These are phyloP conservation scores for Sungouiozyma intestinalis DNA, from an alignment of 805 yeast genomes.

Conservation along the genomic window DNA sequence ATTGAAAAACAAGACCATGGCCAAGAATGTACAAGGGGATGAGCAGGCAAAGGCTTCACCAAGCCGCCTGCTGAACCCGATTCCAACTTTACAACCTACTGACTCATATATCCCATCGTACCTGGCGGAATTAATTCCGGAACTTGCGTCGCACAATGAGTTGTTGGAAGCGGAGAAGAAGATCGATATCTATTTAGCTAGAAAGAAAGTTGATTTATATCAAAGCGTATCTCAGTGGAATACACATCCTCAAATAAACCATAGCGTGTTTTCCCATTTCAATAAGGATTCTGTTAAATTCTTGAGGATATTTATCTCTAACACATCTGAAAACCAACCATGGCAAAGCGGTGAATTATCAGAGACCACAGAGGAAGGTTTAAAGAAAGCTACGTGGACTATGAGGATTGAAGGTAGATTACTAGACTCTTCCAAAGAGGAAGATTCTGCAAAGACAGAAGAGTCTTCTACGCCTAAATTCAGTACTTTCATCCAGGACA, in stretches of 20 bases:
- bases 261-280: constrained; percentile 20
- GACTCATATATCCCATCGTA: constrained; percentile 42
- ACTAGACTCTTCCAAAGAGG: constrained; percentile 33
- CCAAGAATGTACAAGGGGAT: neutral
- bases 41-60: neutral
- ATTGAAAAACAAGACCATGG: neutral
- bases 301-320: constrained; percentile 73
- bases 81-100: constrained; percentile 35
- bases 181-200: constrained; percentile 68
- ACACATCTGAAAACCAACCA: constrained; percentile 75
- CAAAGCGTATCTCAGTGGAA: constrained; percentile 45
- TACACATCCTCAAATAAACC: constrained; percentile 29
- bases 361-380: constrained; percentile 1
- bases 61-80: constrained; percentile 18
- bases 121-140: constrained; percentile 44
- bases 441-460: constrained; percentile 33
- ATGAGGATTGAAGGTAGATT: constrained; percentile 81
- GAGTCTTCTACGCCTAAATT: constrained; percentile 49
- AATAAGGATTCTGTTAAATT: constrained; percentile 38
- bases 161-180: constrained; percentile 73
- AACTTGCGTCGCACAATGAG: constrained; percentile 60
- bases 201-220: constrained; percentile 78
- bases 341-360: constrained; percentile 47
- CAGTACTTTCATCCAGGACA: constrained; percentile 70
- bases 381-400: constrained; percentile 53